Conservation (phyloP, 768 basidiomycete species). For the Tephrocybe rancida region DNA sequence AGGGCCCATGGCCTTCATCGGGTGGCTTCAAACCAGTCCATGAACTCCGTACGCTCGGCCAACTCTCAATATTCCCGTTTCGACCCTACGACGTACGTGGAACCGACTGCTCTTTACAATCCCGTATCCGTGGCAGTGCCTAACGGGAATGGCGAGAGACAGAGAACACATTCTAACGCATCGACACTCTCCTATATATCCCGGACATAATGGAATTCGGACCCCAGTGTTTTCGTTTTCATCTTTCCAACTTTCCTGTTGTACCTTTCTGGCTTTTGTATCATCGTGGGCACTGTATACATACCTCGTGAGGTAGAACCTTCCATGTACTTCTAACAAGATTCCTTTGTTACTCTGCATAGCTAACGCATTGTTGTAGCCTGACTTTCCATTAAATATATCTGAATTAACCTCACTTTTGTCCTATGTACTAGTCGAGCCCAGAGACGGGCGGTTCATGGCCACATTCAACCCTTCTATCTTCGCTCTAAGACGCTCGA, state of each 20-base stretch:
- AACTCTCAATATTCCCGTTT: slow-evolving; percentile 13
- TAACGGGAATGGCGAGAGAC: background rate
- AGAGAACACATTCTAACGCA: slow-evolving; percentile 1
- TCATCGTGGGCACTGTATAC: too few species aligned
- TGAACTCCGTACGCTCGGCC: slow-evolving; percentile 7
- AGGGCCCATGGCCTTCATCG: slow-evolving; percentile 5
- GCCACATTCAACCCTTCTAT: background rate
- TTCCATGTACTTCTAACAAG: too few species aligned
- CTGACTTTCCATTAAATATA: too few species aligned
- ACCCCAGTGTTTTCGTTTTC: too few species aligned
- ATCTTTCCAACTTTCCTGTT: background rate
- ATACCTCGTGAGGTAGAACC: too few species aligned
- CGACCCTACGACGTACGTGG: slow-evolving; percentile 9
- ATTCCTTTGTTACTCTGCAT: too few species aligned
- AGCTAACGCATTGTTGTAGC: too few species aligned
- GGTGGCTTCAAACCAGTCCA: slow-evolving; percentile 12
- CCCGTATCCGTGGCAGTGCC: background rate
- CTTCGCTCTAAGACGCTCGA: slow-evolving; percentile 2
- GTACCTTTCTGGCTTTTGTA: too few species aligned
- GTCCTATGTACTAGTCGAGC: background rate
- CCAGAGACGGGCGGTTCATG: background rate
- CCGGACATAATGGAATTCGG: background rate
- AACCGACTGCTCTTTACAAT: slow-evolving; percentile 6
- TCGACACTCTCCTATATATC: slow-evolving; percentile 7
- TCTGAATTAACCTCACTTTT: too few species aligned